A percentile compares a stretch with the other conserved stretches of the same genome.
Conservation (phyloP, 495 filamentous ascomycete genomes). For the Penicillium mononematosum region DNA sequence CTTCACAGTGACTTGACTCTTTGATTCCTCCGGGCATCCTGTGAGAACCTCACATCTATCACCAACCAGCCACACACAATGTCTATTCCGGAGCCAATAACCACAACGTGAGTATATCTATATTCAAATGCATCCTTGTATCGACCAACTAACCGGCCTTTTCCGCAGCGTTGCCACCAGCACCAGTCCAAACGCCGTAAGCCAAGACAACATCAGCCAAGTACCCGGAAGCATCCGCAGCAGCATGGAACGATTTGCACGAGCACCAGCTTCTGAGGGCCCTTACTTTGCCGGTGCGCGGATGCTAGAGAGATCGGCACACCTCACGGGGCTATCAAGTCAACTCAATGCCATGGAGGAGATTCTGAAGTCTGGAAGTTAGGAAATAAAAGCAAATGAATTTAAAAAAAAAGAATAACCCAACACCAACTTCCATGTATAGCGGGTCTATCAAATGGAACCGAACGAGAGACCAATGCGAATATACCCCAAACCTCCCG, state of each 20-base stretch:
- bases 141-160: constrained; percentile 10
- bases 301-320: constrained; percentile 36
- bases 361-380: constrained; percentile 28
- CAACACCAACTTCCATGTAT: constrained; percentile 23
- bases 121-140: no score
- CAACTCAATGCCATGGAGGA: constrained; percentile 39
- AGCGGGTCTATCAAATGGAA: constrained; percentile 21
- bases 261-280: constrained; percentile 35
- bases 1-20: neutral
- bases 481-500: constrained; percentile 5
- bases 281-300: constrained; percentile 41
- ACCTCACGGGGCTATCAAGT: constrained; percentile 33
- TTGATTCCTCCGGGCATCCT: neutral
- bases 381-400: constrained; percentile 16
- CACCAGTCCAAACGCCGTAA: constrained; percentile 26
- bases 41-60: neutral
- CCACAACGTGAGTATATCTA: constrained; percentile 16
- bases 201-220: constrained; percentile 34
- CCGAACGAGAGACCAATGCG: neutral
- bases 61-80: constrained; percentile 11
- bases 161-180: constrained; percentile 19
- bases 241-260: constrained; percentile 35
- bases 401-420: neutral
- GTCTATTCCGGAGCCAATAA: constrained; percentile 21
- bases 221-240: constrained; percentile 29